These are phyloP conservation scores for Backusella sp. DNA, from an alignment of 192 early-diverging fungal species.

Conservation along the genomic window DNA sequence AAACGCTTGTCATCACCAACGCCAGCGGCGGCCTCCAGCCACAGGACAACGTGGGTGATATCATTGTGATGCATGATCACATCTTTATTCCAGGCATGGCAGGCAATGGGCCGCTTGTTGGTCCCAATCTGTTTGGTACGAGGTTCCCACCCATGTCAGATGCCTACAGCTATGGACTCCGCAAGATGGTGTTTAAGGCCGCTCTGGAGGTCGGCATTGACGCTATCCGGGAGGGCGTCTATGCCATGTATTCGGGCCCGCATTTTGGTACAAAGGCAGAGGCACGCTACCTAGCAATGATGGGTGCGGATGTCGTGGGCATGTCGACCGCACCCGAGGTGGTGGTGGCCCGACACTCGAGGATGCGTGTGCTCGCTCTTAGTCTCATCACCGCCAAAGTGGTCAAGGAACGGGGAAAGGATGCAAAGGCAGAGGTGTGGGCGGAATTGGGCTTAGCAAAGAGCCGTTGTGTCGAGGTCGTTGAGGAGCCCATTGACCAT, in stretches of 20 bases:
- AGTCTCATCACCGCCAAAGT: conserved; percentile 79
- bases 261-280: conserved; percentile 87
- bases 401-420: conserved; percentile 37
- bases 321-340: conserved; percentile 92
- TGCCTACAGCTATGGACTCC: conserved; percentile 79
- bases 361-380: conserved; percentile 76
- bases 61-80: conserved; percentile 79
- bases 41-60: conserved; percentile 78
- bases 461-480: conserved; percentile 30
- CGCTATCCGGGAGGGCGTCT: conserved; percentile 76
- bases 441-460: conserved; percentile 12
- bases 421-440: conserved; percentile 39
- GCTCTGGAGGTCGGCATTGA: conserved; percentile 47
- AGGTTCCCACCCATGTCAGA: conserved; percentile 86
- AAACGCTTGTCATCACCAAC: conserved; percentile 80
- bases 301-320: conserved; percentile 84
- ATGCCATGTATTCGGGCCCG: conserved; percentile 81
- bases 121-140: conserved; percentile 84
- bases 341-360: conserved; percentile 81
- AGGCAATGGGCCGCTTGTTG: conserved; percentile 79
- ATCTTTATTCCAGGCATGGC: conserved; percentile 72
- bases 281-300: conserved; percentile 59
- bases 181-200: conserved; percentile 66
- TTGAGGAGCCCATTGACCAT: conserved; percentile 56
- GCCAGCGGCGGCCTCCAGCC: conserved; percentile 79